phyloP scores from a whole-genome alignment of 352 stramenopile species.

The Pelagophyceae sp. region DNA sequence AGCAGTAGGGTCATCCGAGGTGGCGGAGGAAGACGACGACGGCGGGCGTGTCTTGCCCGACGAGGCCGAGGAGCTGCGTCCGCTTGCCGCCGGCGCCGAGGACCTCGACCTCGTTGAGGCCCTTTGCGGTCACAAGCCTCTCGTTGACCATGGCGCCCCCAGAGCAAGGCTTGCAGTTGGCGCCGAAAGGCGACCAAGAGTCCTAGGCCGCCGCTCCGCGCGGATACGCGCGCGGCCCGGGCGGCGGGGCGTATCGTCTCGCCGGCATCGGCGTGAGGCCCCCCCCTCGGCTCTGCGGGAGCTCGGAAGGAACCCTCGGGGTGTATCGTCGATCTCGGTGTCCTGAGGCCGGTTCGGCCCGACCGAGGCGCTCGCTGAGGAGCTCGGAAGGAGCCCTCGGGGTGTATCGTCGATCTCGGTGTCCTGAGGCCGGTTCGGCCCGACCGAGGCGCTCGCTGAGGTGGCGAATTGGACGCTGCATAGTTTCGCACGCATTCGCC shows the following conservation, averaged over 20 bases:
- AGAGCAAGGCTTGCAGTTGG: not conserved
- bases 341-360: no score
- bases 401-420: no score
- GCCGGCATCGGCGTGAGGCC: not conserved
- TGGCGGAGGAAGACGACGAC: slow-evolving; percentile 52
- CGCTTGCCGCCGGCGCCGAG: not conserved
- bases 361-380: no score
- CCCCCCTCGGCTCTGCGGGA: not conserved
- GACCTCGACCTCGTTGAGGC: slow-evolving; percentile 3
- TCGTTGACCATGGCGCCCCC: not conserved
- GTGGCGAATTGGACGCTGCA: no score
- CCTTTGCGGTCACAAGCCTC: not conserved
- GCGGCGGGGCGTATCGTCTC: not conserved
- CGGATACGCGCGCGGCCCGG: no score
- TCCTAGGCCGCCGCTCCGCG: not conserved
- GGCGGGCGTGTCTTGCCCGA: not conserved
- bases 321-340: no score
- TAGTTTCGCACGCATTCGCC: no score
- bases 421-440: no score
- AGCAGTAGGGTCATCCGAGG: slow-evolving; percentile 59
- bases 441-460: no score
- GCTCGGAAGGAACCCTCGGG: no score
- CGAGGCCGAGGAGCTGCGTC: not conserved
- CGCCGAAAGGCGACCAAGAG: not conserved
- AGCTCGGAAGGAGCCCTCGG: no score